These are phyloP conservation scores for Gryganskiella cystojenkinii DNA, from an alignment of 192 early-diverging fungal species.

Conservation along the genomic window DNA sequence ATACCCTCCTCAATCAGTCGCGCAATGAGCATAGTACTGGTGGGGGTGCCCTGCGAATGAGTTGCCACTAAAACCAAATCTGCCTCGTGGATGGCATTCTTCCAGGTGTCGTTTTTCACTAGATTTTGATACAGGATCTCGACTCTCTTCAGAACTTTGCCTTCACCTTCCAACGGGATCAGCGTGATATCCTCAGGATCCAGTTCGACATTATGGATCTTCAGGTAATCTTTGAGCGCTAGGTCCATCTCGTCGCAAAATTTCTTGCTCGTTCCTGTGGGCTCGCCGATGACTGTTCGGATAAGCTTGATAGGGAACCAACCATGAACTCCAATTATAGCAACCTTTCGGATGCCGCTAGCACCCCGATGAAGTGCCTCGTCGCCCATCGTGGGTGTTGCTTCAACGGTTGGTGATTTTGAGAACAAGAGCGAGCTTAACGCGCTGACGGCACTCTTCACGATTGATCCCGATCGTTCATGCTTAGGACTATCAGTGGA, in stretches of 20 bases:
- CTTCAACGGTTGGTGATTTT: slow-evolving; percentile 47
- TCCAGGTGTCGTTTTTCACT: slow-evolving; percentile 60
- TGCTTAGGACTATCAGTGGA: background rate
- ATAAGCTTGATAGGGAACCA: slow-evolving; percentile 91
- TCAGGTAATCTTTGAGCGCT: slow-evolving; percentile 69
- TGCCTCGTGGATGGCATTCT: slow-evolving; percentile 57
- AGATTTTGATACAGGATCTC: slow-evolving; percentile 84
- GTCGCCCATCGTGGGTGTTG: background rate
- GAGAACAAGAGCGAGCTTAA: slow-evolving; percentile 60
- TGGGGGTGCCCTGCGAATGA: slow-evolving; percentile 95
- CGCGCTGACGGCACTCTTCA: slow-evolving; percentile 45
- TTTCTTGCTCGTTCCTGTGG: slow-evolving; percentile 89
- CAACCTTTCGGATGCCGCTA: slow-evolving; percentile 62
- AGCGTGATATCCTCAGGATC: slow-evolving; percentile 65
- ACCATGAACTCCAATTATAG: slow-evolving; percentile 90
- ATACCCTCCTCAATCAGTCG: slow-evolving; percentile 71
- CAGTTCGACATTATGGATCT: slow-evolving; percentile 59
- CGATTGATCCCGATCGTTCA: slow-evolving; percentile 23
- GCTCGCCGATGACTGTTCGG: slow-evolving; percentile 86
- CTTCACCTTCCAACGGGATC: slow-evolving; percentile 93
- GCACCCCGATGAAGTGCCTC: slow-evolving; percentile 17
- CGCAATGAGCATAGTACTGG: slow-evolving; percentile 81
- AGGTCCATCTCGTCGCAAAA: slow-evolving; percentile 92
- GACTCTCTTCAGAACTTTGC: slow-evolving; percentile 89
- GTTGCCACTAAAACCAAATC: slow-evolving; percentile 91